A percentile compares a stretch with the other conserved stretches of the same genome.
Conservation (phyloP, 2,329 filamentous ascomycete genomes). For the Penicillium thymicola region DNA sequence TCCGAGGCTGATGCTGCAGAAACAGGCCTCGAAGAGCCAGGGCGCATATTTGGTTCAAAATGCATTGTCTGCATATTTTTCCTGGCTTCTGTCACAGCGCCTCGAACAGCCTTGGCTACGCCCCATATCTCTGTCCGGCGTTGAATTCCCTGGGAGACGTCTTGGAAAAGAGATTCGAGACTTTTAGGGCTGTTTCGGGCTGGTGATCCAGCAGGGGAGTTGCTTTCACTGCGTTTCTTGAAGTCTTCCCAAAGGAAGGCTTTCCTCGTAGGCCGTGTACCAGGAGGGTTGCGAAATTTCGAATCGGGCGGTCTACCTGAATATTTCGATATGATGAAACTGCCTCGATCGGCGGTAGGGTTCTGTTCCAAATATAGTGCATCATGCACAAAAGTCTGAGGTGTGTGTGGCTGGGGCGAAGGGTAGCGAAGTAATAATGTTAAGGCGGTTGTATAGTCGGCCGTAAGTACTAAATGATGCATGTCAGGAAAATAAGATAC, state of each 20-base stretch:
- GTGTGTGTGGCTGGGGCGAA: slow-evolving; percentile 60
- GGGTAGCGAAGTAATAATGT: slow-evolving; percentile 83
- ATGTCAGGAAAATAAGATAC: slow-evolving; percentile 18
- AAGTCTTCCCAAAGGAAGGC: slow-evolving; percentile 30
- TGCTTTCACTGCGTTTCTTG: slow-evolving; percentile 27
- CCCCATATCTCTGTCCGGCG: slow-evolving; percentile 49
- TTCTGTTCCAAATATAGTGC: slow-evolving; percentile 58
- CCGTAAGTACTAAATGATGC: slow-evolving; percentile 63
- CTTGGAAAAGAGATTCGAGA: slow-evolving; percentile 47
- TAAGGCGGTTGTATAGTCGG: slow-evolving; percentile 83
- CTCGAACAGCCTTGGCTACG: slow-evolving; percentile 48
- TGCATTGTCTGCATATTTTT: slow-evolving; percentile 48
- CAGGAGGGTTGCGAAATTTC: slow-evolving; percentile 23
- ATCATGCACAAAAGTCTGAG: slow-evolving; percentile 80
- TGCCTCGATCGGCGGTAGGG: slow-evolving; percentile 42
- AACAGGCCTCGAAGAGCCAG: slow-evolving; percentile 6
- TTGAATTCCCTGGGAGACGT: slow-evolving; percentile 49
- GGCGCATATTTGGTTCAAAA: slow-evolving; percentile 34
- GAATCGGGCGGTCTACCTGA: slow-evolving; percentile 44
- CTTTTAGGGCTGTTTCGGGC: slow-evolving; percentile 40
- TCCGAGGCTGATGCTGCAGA: not conserved
- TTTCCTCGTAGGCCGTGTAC: slow-evolving; percentile 19
- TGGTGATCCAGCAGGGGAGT: slow-evolving; percentile 38
- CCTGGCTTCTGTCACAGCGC: slow-evolving; percentile 47
- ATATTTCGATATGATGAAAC: slow-evolving; percentile 46